Evolutionary conservation across 306 rosid genomes (phyloP).

Genomic region (Trifolium dubium): DNA sequence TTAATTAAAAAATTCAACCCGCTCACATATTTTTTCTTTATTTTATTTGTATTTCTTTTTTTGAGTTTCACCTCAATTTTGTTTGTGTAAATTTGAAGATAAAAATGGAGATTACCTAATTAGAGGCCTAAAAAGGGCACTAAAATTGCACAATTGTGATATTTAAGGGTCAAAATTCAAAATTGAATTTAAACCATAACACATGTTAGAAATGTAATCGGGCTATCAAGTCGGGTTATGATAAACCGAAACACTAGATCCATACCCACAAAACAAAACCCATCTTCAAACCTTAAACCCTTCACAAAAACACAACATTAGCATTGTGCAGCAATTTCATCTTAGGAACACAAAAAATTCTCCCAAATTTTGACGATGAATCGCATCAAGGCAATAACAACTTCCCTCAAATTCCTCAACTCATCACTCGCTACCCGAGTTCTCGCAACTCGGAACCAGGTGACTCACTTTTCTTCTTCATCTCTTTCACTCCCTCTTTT

Average conservation of each 20-base stretch:
- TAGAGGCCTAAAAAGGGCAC: no score
- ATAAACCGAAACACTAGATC: neutral
- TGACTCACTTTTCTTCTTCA: constrained; percentile 48
- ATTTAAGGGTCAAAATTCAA: no score
- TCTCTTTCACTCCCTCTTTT: constrained; percentile 38
- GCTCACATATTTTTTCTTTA: no score
- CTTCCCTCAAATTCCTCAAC: constrained; percentile 52
- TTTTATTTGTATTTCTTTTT: no score
- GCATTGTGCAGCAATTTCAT: neutral
- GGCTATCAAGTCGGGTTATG: neutral
- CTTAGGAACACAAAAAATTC: neutral
- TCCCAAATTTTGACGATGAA: constrained; percentile 47
- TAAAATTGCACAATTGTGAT: no score
- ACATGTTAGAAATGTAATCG: neutral
- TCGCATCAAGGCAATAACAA: constrained; percentile 53
- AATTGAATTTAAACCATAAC: no score
- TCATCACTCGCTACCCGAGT: constrained; percentile 47
- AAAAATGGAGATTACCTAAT: no score
- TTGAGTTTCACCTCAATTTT: no score
- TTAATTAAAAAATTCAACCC: no score
- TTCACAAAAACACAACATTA: neutral
- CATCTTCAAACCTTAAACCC: constrained; percentile 38
- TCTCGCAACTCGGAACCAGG: constrained; percentile 53
- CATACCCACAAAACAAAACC: constrained; percentile 10
- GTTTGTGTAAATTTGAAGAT: no score